Conservation (phyloP, 345 rosid species). For the Lepidium aucheri region DNA sequence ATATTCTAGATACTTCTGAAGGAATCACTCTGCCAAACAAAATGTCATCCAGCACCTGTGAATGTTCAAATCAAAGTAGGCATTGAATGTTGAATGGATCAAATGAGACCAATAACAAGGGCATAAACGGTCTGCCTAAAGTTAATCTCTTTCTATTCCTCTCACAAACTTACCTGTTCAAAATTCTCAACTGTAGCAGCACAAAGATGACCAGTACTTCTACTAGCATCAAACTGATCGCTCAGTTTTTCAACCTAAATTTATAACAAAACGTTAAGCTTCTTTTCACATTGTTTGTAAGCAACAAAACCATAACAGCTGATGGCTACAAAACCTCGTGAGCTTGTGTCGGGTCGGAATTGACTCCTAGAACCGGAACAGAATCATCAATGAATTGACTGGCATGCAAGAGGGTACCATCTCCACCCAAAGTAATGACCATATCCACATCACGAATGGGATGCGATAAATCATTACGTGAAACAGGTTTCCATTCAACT, state of each 20-base stretch:
- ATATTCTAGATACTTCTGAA: slow-evolving; percentile 54
- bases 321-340: slow-evolving; percentile 47
- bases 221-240: slow-evolving; percentile 73
- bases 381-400: slow-evolving; percentile 79
- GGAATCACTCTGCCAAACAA: slow-evolving; percentile 42
- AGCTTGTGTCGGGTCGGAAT: slow-evolving; percentile 81
- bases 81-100: background rate
- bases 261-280: background rate
- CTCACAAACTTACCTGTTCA: slow-evolving; percentile 47
- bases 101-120: background rate
- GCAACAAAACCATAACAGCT: background rate
- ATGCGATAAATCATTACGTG: slow-evolving; percentile 43
- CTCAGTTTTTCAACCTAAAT: slow-evolving; percentile 53
- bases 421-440: slow-evolving; percentile 89
- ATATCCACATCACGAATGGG: slow-evolving; percentile 64
- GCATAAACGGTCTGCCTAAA: background rate
- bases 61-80: background rate
- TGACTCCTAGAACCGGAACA: slow-evolving; percentile 72
- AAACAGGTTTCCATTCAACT: slow-evolving; percentile 56
- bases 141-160: background rate
- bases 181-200: slow-evolving; percentile 76
- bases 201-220: slow-evolving; percentile 86
- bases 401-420: slow-evolving; percentile 92
- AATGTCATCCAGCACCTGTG: slow-evolving; percentile 69
- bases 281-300: background rate